phyloP scores from a whole-genome alignment of 163 green algal species.

The Scenedesmus sp. region DNA sequence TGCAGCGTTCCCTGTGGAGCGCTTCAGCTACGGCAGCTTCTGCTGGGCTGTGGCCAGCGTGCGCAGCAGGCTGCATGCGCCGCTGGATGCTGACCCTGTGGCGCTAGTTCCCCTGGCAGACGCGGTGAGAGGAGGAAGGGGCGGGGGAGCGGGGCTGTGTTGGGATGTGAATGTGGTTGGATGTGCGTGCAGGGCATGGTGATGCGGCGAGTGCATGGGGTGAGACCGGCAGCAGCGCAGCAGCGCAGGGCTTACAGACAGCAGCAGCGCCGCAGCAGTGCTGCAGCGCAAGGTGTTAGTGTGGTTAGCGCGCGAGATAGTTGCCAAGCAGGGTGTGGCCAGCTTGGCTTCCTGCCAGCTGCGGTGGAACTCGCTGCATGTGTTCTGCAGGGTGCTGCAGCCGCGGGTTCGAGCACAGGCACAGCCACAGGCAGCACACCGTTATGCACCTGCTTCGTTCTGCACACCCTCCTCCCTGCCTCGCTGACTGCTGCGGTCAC shows the following conservation, averaged over 20 bases:
- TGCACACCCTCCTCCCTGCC: no score
- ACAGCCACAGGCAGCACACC: not conserved
- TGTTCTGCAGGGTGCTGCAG: no score
- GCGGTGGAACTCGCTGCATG: no score
- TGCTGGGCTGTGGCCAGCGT: constrained; percentile 82
- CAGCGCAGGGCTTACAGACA: not conserved
- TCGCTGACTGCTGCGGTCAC: no score
- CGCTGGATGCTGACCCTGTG: constrained; percentile 72
- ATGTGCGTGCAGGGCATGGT: not conserved
- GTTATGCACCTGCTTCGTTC: not conserved
- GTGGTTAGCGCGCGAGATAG: no score
- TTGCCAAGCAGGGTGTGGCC: no score
- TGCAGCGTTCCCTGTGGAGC: constrained; percentile 61
- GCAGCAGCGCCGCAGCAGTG: no score
- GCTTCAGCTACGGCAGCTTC: constrained; percentile 76
- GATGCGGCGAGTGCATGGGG: not conserved
- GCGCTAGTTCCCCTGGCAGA: constrained; percentile 84
- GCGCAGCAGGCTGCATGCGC: constrained; percentile 70
- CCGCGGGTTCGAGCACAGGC: no score
- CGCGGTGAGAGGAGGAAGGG: constrained; percentile 58
- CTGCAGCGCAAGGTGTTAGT: no score
- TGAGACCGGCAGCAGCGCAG: not conserved
- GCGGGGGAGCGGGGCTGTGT: not conserved
- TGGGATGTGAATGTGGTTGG: not conserved
- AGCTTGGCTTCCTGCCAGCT: no score